Base-by-base conservation (phyloP, 257 asterid genomes). In the Osmanthus fragrans region DNA sequence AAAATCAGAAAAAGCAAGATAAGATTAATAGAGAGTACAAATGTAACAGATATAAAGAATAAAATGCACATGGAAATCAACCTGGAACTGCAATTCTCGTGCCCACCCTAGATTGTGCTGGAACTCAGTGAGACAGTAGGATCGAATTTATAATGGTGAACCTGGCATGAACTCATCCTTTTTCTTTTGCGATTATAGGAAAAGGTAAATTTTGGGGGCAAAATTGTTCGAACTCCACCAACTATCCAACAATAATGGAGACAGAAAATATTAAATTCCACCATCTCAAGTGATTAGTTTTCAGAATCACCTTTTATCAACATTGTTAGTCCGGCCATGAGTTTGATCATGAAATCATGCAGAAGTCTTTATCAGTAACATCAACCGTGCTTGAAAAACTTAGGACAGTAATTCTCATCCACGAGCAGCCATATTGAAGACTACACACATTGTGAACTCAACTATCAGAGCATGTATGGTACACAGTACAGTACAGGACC, bases 391-490 rank as follows among this genome's bases (percentile, higher is more conserved):
- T 83, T 33, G 70, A 19, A 70, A 71, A 73, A 47, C 3, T 70
- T 5, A 64, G 72, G 75, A 80, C 78, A 76, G 73, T 82, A 79
- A 74, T 75, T 78, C 69, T 74, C 78, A 77, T 79, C 81, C 77
- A 60, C 73, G 77, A 74, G 80, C 82, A 83, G 73, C 85, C 77
- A 64, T 47, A 71, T n/a, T 33, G 81, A 83, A 80, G 82, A 80
- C 83, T 70, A 70, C 74, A 70, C 74, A 78, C 80, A 71, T 68
- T 73, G 81, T 23, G 30, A 77, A 83, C 82, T 86, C 79, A 73
- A 64, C 69, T 27, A 63, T 4, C 11, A 63, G 69, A 63, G 34
- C 67, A 60, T 23, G 33, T 60, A 21, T 56, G 29, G 65, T 56
- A 56, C 65, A 56, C 27, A 51, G 34, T 32, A 15, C 0, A 56